Percentiles rank a stretch among this genome's conserved stretches.
These are phyloP conservation scores for Rhinocladiella mackenziei DNA, from an alignment of 2,329 filamentous ascomycete species.

Conservation along the genomic window DNA sequence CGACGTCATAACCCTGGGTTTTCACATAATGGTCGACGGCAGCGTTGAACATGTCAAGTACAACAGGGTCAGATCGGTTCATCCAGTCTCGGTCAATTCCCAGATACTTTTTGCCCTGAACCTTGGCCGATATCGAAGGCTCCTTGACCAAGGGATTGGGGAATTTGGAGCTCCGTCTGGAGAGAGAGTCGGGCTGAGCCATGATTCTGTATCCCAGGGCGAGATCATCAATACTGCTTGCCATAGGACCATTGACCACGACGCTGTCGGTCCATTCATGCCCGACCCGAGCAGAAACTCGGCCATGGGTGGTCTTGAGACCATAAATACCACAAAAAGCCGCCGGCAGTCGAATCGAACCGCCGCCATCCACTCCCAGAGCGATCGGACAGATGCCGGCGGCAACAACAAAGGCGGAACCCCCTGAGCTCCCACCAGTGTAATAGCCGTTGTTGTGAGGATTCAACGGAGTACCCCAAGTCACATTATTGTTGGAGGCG, in stretches of 20 bases:
- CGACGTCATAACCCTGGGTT: conserved; percentile 40
- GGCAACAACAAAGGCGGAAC: conserved; percentile 66
- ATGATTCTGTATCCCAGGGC: conserved; percentile 78
- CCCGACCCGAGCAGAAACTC: conserved; percentile 55
- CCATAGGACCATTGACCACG: conserved; percentile 70
- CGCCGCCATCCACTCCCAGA: conserved; percentile 71
- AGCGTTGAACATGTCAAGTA: conserved; percentile 58
- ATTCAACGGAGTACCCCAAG: conserved; percentile 70
- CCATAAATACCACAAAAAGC: conserved; percentile 77
- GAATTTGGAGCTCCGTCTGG: conserved; percentile 49
- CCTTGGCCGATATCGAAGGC: conserved; percentile 28
- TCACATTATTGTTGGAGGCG: conserved; percentile 77
- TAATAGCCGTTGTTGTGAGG: conserved; percentile 74
- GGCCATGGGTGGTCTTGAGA: conserved; percentile 72
- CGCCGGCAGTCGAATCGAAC: conserved; percentile 69
- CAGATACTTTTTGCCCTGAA: conserved; percentile 54
- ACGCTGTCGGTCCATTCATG: conserved; percentile 58
- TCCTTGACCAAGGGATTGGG: conserved; percentile 44
- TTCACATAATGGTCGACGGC: conserved; percentile 54
- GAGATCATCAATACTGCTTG: conserved; percentile 70
- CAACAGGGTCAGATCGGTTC: conserved; percentile 60
- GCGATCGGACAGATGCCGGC: conserved; percentile 71
- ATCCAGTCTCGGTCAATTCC: conserved; percentile 69
- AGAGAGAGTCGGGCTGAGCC: conserved; percentile 63
- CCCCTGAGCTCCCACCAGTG: conserved; percentile 75